phyloP scores from a whole-genome alignment of 371 early-diverging fungal species.

The Mortierella sp. region DNA sequence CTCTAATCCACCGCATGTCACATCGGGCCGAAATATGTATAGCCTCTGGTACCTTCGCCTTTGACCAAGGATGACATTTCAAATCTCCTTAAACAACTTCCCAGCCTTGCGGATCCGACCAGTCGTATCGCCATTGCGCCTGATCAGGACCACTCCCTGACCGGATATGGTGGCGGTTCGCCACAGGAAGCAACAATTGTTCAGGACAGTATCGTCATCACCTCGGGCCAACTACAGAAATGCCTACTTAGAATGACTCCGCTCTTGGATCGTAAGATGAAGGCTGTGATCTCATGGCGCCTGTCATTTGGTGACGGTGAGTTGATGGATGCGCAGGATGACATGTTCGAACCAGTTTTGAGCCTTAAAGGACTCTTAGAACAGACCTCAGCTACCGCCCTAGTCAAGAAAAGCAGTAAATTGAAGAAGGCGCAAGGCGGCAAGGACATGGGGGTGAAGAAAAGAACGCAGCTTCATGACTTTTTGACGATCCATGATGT shows the following conservation, averaged over 20 bases:
- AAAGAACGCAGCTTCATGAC: slow-evolving; percentile 38
- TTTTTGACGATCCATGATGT: slow-evolving; percentile 44
- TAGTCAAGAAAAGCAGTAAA: slow-evolving; percentile 2
- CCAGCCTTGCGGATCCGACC: slow-evolving; percentile 29
- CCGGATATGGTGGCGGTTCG: slow-evolving; percentile 34
- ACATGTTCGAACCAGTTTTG: not conserved
- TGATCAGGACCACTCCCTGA: slow-evolving; percentile 43
- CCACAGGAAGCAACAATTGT: slow-evolving; percentile 33
- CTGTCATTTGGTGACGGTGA: slow-evolving; percentile 30
- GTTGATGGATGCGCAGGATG: slow-evolving; percentile 6
- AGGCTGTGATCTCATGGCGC: slow-evolving; percentile 41
- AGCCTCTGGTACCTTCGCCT: slow-evolving; percentile 46
- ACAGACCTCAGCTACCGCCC: not conserved
- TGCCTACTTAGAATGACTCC: slow-evolving; percentile 46
- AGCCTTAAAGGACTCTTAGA: slow-evolving; percentile 17
- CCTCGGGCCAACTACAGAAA: slow-evolving; percentile 48
- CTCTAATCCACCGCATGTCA: too few species aligned
- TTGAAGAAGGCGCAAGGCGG: slow-evolving; percentile 1
- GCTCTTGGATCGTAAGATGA: slow-evolving; percentile 27
- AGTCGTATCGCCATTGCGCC: slow-evolving; percentile 18
- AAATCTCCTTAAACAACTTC: slow-evolving; percentile 39
- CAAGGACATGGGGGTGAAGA: slow-evolving; percentile 1
- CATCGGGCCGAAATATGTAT: too few species aligned
- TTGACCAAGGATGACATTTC: slow-evolving; percentile 40
- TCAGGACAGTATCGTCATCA: slow-evolving; percentile 43